phyloP scores from a whole-genome alignment of 2,329 filamentous ascomycete genomes.

The Pseudopithomyces chartarum region DNA sequence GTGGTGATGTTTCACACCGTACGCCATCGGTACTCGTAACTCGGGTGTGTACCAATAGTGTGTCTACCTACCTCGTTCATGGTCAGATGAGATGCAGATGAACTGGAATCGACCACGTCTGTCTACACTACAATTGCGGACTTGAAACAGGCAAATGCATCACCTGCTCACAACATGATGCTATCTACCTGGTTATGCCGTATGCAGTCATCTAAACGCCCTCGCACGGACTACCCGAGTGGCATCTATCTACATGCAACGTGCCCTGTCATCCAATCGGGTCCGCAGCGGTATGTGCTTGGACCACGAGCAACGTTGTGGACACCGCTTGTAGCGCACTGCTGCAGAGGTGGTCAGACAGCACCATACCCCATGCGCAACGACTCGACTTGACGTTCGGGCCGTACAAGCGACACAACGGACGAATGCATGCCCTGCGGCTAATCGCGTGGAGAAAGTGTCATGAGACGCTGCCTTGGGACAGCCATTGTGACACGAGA shows the following conservation, averaged over 20 bases:
- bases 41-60: too few relatives aligned
- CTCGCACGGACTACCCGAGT: conserved; percentile 11
- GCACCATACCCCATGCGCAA: neutral
- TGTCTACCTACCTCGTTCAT: neutral
- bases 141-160: neutral
- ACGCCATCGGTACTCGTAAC: too few relatives aligned
- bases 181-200: conserved; percentile 4
- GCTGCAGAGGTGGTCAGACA: conserved; percentile 6
- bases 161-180: neutral
- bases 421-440: conserved; percentile 2
- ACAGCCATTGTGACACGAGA: conserved; percentile 22
- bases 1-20: too few relatives aligned
- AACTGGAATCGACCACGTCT: too few relatives aligned
- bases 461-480: conserved; percentile 3
- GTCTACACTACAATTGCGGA: neutral
- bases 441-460: conserved; percentile 6
- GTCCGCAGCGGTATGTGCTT: neutral
- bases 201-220: conserved; percentile 9
- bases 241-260: conserved; percentile 4
- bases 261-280: conserved; percentile 1
- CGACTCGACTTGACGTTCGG: conserved; percentile 3
- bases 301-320: conserved; percentile 6
- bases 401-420: conserved; percentile 11
- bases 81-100: too few relatives aligned
- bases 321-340: conserved; percentile 13